Evolutionary conservation across 305 asterid genomes (phyloP).

Genomic region (Plantago coronopus): DNA sequence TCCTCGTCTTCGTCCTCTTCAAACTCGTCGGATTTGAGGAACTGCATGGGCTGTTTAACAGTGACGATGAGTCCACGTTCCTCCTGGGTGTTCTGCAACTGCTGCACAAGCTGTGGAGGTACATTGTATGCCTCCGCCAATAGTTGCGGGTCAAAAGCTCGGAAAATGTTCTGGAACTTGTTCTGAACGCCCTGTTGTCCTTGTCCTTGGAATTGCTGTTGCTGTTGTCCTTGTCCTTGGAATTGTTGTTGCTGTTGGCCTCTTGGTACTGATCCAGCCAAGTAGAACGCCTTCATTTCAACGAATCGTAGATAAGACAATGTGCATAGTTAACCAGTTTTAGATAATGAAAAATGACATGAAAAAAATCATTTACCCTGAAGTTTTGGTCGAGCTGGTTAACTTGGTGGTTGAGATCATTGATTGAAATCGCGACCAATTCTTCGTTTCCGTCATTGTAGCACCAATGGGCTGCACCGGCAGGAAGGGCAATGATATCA

Average conservation of each 20-base stretch:
- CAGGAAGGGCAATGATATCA: slow-evolving; percentile 59
- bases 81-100: slow-evolving; percentile 34
- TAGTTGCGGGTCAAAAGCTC: slow-evolving; percentile 37
- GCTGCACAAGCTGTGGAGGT: slow-evolving; percentile 31
- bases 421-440: slow-evolving; percentile 49
- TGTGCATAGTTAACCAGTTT: too few relatives aligned
- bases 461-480: slow-evolving; percentile 67
- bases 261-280: slow-evolving; percentile 52
- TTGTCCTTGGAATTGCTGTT: too few relatives aligned
- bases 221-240: slow-evolving; percentile 3
- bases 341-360: too few relatives aligned
- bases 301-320: background rate
- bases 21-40: slow-evolving; percentile 36
- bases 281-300: slow-evolving; percentile 43
- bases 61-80: slow-evolving; percentile 53
- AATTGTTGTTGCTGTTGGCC: slow-evolving; percentile 6
- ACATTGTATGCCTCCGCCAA: slow-evolving; percentile 60
- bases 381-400: slow-evolving; percentile 70
- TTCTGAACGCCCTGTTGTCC: slow-evolving; percentile 16
- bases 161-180: slow-evolving; percentile 45
- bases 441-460: slow-evolving; percentile 60
- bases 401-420: slow-evolving; percentile 58
- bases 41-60: slow-evolving; percentile 33
- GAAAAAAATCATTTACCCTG: slow-evolving; percentile 36
- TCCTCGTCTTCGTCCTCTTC: slow-evolving; percentile 3